These are phyloP conservation scores for Candida ficus DNA, from an alignment of 805 yeast species.

Conservation along the genomic window DNA sequence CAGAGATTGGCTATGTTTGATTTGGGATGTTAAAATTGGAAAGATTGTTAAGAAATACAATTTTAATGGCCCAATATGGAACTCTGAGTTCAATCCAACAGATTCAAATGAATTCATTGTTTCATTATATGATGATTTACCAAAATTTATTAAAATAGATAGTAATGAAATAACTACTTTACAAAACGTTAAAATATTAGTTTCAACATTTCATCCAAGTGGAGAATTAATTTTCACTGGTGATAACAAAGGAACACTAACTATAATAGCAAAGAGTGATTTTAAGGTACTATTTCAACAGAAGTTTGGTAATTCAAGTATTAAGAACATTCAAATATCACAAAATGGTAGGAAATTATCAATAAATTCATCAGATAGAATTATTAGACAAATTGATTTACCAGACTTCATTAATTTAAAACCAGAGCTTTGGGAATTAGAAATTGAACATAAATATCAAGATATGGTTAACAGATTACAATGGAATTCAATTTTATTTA, in stretches of 20 bases:
- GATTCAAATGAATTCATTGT: slow-evolving; percentile 48
- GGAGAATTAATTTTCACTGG: slow-evolving; percentile 65
- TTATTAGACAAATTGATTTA: slow-evolving; percentile 56
- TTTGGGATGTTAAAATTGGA: slow-evolving; percentile 66
- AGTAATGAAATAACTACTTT: slow-evolving; percentile 18
- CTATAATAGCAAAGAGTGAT: slow-evolving; percentile 33
- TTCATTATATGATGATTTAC: slow-evolving; percentile 58
- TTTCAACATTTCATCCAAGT: slow-evolving; percentile 42
- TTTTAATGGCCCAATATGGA: slow-evolving; percentile 75
- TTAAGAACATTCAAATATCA: slow-evolving; percentile 61
- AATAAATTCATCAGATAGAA: slow-evolving; percentile 72
- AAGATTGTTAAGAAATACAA: slow-evolving; percentile 38
- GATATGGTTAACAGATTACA: slow-evolving; percentile 85
- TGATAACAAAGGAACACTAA: slow-evolving; percentile 74
- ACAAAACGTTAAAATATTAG: slow-evolving; percentile 18
- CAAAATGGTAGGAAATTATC: slow-evolving; percentile 58
- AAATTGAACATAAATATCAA: slow-evolving; percentile 76
- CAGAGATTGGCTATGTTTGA: slow-evolving; percentile 74
- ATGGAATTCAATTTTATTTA: slow-evolving; percentile 80
- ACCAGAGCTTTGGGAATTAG: slow-evolving; percentile 42
- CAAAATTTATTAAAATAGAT: slow-evolving; percentile 43
- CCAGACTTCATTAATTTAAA: slow-evolving; percentile 28
- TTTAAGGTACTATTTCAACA: slow-evolving; percentile 38
- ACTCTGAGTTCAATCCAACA: slow-evolving; percentile 49
- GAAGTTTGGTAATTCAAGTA: slow-evolving; percentile 62